Base-by-base conservation (phyloP, 441 rosid genomes). In the Populus hybrid region DNA sequence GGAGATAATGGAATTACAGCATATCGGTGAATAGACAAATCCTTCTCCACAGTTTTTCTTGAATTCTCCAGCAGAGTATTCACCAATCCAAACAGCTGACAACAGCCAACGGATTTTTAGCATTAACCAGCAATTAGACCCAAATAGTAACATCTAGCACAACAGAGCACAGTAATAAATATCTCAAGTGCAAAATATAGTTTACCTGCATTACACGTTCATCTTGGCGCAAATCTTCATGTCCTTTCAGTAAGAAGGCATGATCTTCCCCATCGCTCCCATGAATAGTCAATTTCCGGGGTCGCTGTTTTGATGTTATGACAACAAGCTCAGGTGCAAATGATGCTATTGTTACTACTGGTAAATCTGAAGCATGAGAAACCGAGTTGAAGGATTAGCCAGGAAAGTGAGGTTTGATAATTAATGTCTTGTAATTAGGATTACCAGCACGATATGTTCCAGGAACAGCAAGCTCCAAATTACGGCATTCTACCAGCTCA, bases 181-280 rank as follows among this genome's bases (percentile, higher is more conserved):
- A 50, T 50, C n/a, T 14, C 20, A 38, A 63, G 67, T n/a, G 35
- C 46, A 69, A 80, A 82, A 42, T 21, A 73, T 40, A 67, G 53
- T 38, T 23, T 77, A 96, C 99, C 98, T 97, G 99, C 99, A 97
- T 97, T 83, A 97, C 99, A 81, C 99, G 99, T 79, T 97, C 99
- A 89, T 97, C 99, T 80, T 97, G 99, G 84, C 99, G 97, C 63
- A 97, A 82, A 87, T 97, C 99, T 88, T 97, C 99, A 81, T 97
- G 99, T 40, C 99, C 99, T 88, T 97, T 97, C 76, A 97, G 89
- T 89, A 97, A 87, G 84, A 94, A 97, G 79, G 98, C 92, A 84
- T 97, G 85, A 76, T 93, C 99, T 86, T 92, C 92, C 74, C 99
- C 99, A 74, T 97, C 94, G 80, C 88, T 94, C 71, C 99, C 99